phyloP scores from a whole-genome alignment of 192 early-diverging fungal species.

The Lunasporangiospora selenospora region DNA sequence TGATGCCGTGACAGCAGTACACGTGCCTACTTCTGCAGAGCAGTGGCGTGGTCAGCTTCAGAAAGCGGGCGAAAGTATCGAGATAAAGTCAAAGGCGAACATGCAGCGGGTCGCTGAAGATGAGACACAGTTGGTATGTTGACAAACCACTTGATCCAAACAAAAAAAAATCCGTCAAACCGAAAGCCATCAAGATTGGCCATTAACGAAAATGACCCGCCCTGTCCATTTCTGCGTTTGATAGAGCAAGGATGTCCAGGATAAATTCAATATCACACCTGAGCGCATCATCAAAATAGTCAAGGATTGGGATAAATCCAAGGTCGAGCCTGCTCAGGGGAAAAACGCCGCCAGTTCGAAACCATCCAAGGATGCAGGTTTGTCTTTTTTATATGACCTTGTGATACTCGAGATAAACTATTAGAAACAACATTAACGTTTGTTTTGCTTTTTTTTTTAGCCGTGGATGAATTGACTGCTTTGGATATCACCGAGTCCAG shows the following conservation, averaged over 20 bases:
- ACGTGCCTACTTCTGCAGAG: conserved; percentile 24
- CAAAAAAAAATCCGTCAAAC: too few relatives aligned
- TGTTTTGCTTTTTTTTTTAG: background rate
- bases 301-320: conserved; percentile 50
- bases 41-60: conserved; percentile 35
- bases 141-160: too few relatives aligned
- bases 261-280: conserved; percentile 61
- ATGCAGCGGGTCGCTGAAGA: conserved; percentile 12
- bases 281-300: conserved; percentile 57
- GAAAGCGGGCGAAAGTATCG: conserved; percentile 26
- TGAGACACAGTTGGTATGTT: conserved; percentile 34
- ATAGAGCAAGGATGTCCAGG: conserved; percentile 59
- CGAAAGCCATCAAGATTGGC: too few relatives aligned
- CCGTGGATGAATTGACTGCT: conserved; percentile 22
- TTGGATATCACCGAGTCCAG: conserved; percentile 9
- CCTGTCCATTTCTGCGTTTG: too few relatives aligned
- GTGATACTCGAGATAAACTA: too few relatives aligned
- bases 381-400: too few relatives aligned
- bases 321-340: conserved; percentile 3
- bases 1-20: conserved; percentile 39
- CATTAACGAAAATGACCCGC: too few relatives aligned
- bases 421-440: too few relatives aligned
- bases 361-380: conserved; percentile 27
- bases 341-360: conserved; percentile 35
- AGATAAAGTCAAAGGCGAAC: conserved; percentile 14